Percentiles rank a stretch among this genome's conserved stretches.
Conservation (phyloP, 2,329 filamentous ascomycete species). For the Talaromyces verruculosus region DNA sequence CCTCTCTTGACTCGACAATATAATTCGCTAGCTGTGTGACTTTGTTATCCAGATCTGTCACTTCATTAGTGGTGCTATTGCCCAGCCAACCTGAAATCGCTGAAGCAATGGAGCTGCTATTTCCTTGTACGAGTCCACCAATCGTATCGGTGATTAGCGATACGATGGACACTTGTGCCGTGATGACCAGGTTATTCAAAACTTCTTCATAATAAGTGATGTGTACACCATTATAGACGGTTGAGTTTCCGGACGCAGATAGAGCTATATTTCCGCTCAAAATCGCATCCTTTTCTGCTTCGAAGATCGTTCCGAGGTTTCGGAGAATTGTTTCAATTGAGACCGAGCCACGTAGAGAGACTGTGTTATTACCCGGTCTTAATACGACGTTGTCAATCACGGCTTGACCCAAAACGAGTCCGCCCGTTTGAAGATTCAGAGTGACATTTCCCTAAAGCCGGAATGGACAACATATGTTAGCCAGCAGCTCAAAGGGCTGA, state of each 20-base stretch:
- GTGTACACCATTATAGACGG: background rate
- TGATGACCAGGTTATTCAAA: background rate
- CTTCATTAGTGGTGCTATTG: background rate
- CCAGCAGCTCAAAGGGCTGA: background rate
- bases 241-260: background rate
- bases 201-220: background rate
- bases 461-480: background rate
- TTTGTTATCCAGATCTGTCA: background rate
- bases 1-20: background rate
- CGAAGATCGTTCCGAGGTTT: background rate
- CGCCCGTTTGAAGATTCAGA: background rate
- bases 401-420: background rate
- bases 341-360: background rate
- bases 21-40: background rate
- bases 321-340: background rate
- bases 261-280: background rate
- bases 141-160: background rate
- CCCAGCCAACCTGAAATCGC: background rate
- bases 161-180: background rate
- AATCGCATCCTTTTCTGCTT: background rate
- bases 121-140: background rate
- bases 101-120: background rate
- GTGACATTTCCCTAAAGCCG: background rate
- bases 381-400: background rate
- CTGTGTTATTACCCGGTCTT: background rate